Evolutionary conservation across 495 filamentous ascomycete species (phyloP), one percentile per base, ranked within the genome.

Genomic region (Aspergillus campestris): DNA sequence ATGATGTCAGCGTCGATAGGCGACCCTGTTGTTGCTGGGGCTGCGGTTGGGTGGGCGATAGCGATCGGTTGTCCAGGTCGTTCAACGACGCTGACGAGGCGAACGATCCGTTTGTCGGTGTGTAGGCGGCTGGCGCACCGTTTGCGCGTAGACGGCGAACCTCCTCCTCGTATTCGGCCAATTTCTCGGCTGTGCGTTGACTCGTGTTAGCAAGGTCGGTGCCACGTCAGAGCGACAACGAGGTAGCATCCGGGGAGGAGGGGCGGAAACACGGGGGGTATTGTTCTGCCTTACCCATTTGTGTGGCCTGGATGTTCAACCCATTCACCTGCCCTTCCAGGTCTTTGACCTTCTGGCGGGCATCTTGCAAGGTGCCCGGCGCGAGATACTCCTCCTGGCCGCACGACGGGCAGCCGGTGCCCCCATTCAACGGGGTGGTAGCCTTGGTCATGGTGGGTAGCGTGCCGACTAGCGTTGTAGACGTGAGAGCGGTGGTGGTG

Each of bases 141-240:
- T 71, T 50, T 18, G 76, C 60, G 52, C 81, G 80, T 42, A 89
- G 73, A 30, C 73, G 73, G 47, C 75, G 76, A 7, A 95, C 66
- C 65, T 95, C 87, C 61, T 94, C 87, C 75, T 98, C 92, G 75
- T 95, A 95, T 69, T 95, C 87, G 58, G 89, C 86, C 64, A 89
- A 81, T 70, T 87, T 86, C 67, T 89, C 82, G 45, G 73, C 77
- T 81, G 53, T 57, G 30, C 29, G 18, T 24, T 24, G 18, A 24
- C 18, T 24, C 18, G 18, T 24, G 18, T 38, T 50, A 39, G 9
- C 37, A 29, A 7, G 3, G 18, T 11, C 34, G 36, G 24, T 14
- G 15, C 33, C 28, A n/a, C 7, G 45, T 53, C 42, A 53, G 51
- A 34, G 13, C 28, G 30, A 30, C 8, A 31, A 29, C n/a, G 18